Conservation (phyloP, 257 asterid genomes). For the Plantago elongata region DNA sequence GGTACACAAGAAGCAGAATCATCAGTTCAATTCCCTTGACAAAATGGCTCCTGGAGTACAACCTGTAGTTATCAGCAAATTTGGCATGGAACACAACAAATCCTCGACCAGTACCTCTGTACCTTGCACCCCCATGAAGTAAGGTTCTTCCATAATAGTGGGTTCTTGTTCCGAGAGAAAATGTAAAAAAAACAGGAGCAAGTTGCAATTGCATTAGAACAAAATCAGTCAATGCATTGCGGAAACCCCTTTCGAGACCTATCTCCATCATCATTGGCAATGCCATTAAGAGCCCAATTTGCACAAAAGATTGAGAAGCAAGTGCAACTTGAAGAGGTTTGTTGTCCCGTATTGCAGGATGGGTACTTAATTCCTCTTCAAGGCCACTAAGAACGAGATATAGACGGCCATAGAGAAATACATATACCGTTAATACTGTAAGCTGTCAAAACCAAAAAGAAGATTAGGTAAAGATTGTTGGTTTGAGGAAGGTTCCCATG, state of each 20-base stretch:
- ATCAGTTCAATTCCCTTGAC: slow-evolving; percentile 85
- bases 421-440: slow-evolving; percentile 74
- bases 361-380: slow-evolving; percentile 56
- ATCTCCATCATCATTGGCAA: slow-evolving; percentile 99
- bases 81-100: slow-evolving; percentile 92
- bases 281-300: slow-evolving; percentile 87
- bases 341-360: slow-evolving; percentile 84
- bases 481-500: too few relatives aligned
- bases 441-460: slow-evolving; percentile 46
- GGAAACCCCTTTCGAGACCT: slow-evolving; percentile 90
- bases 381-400: slow-evolving; percentile 92
- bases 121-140: slow-evolving; percentile 94
- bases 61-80: slow-evolving; percentile 80
- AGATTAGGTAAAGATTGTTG: too few relatives aligned
- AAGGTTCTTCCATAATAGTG: slow-evolving; percentile 86
- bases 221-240: slow-evolving; percentile 78
- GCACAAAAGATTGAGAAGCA: slow-evolving; percentile 93
- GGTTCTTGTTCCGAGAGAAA: slow-evolving; percentile 86
- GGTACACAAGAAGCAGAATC: slow-evolving; percentile 87
- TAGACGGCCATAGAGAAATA: slow-evolving; percentile 90
- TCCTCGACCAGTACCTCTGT: slow-evolving; percentile 91
- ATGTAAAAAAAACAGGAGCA: slow-evolving; percentile 89
- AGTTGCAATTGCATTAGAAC: slow-evolving; percentile 89
- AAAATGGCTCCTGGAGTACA: slow-evolving; percentile 87
- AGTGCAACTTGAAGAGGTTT: slow-evolving; percentile 96